Base-by-base conservation (phyloP, 208 protist species). In the Trypanosoma conorhini region DNA sequence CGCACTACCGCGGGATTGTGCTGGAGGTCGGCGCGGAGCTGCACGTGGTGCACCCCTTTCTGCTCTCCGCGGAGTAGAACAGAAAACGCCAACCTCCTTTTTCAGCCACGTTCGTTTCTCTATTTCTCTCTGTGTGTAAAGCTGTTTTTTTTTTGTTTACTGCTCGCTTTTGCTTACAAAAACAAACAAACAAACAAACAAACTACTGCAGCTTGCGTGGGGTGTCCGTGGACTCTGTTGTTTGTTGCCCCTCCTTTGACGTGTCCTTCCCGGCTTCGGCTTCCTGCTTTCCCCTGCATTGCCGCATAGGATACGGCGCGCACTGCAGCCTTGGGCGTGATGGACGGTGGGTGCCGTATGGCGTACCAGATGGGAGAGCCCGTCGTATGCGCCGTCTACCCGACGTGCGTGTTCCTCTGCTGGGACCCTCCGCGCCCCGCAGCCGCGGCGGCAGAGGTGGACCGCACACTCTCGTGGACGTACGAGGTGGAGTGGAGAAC, bases 31-130 rank as follows among this genome's bases (percentile, higher is more conserved):
- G 74, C 21, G 54, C 44, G 5, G 57, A 72, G 42, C 74, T 94
- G 5, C 79, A 72, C 21, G 89, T 94, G 46, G 69, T 92, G 35
- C 89, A 92, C 48, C 89, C 89, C 0, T 70, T 86, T 31, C 63
- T 94, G 22, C 64, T 28, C 24, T 17, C 8, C 1, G 13, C 50
- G 71, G 30, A 60, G 26, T 62, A 55, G 55, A 56, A 56, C 7
- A 10, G 5, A 59, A 59, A 15, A 22, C 15, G n/a, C 13, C 55
- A 35, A 21, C 50, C 50, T 54, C 12, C 9, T 54, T 54, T 54
- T 26, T 54, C 3, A 22, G 48, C 19, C 3, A 52, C 17, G 59
- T 72, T 7, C 71, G 69, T 10, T 67, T 72, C 24, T 61, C 67
- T 44, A 56, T 48, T 74, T 74, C 56, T 61, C 9, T 26, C 33